These are phyloP conservation scores for Aleurites moluccanus DNA, from an alignment of 441 rosid species.

Conservation along the genomic window DNA sequence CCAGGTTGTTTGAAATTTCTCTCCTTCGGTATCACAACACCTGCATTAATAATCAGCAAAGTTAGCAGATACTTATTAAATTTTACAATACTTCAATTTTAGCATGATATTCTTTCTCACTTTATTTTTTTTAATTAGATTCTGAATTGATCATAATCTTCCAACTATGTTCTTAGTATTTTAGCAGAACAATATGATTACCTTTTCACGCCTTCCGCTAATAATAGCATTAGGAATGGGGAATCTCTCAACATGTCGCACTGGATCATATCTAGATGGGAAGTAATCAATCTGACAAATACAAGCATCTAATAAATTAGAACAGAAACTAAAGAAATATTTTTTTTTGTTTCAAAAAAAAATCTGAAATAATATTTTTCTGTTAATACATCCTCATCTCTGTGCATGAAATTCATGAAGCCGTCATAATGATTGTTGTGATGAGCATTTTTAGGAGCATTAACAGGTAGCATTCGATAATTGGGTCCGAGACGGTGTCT, in stretches of 20 bases:
- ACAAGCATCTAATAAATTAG: constrained; percentile 24
- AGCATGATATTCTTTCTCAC: too few relatives aligned
- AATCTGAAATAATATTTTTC: too few relatives aligned
- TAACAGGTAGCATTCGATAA: constrained; percentile 81
- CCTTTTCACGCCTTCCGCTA: constrained; percentile 86
- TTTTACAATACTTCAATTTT: too few relatives aligned
- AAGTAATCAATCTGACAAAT: constrained; percentile 76
- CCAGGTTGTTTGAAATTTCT: constrained; percentile 98
- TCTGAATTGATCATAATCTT: too few relatives aligned
- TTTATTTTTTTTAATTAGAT: too few relatives aligned
- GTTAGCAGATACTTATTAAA: too few relatives aligned
- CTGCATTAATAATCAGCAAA: constrained; percentile 37
- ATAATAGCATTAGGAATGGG: constrained; percentile 53
- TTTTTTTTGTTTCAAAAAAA: too few relatives aligned
- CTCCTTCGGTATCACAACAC: constrained; percentile 76
- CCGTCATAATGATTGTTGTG: constrained; percentile 97
- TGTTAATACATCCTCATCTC: constrained; percentile 77
- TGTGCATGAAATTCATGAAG: constrained; percentile 90
- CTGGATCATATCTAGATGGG: constrained; percentile 85
- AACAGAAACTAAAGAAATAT: constrained; percentile 1
- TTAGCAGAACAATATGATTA: constrained; percentile 11
- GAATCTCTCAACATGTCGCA: constrained; percentile 68
- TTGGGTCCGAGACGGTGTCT: constrained; percentile 99
- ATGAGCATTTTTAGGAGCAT: constrained; percentile 91
- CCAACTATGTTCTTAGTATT: too few relatives aligned